Percentiles rank a stretch among this genome's conserved stretches.
Conservation (phyloP, 2,329 filamentous ascomycete species). For the Cercospora berteroae region DNA sequence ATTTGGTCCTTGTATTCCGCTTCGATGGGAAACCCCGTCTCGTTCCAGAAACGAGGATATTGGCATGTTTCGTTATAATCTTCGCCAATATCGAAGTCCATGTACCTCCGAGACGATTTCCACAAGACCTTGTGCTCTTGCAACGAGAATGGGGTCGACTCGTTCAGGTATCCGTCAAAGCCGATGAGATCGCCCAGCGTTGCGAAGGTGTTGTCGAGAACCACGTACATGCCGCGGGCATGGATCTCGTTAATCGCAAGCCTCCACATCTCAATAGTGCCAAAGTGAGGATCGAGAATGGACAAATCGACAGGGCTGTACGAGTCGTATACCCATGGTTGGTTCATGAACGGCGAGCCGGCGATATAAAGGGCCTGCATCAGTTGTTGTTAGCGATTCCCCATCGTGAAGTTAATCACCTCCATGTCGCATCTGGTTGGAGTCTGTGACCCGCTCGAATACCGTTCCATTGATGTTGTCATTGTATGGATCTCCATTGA, state of each 20-base stretch:
- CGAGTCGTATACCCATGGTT: slow-evolving; percentile 60
- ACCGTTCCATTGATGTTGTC: slow-evolving; percentile 60
- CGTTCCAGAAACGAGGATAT: slow-evolving; percentile 61
- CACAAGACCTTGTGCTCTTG: slow-evolving; percentile 57
- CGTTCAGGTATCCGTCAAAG: slow-evolving; percentile 59
- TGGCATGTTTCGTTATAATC: slow-evolving; percentile 48
- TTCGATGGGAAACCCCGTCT: slow-evolving; percentile 53
- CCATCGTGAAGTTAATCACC: slow-evolving; percentile 41
- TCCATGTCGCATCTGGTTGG: slow-evolving; percentile 60
- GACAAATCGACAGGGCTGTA: slow-evolving; percentile 58
- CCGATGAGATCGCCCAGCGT: slow-evolving; percentile 63
- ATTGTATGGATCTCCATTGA: slow-evolving; percentile 63
- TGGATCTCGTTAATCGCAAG: slow-evolving; percentile 59
- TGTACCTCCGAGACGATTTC: slow-evolving; percentile 56
- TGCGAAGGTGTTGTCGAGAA: slow-evolving; percentile 63
- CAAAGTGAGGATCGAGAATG: slow-evolving; percentile 61
- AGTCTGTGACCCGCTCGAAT: slow-evolving; percentile 60
- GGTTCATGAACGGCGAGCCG: slow-evolving; percentile 61
- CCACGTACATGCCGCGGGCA: slow-evolving; percentile 59
- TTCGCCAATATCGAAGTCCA: slow-evolving; percentile 57
- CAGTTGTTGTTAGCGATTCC: background rate
- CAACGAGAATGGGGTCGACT: slow-evolving; percentile 53
- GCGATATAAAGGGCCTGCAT: slow-evolving; percentile 59
- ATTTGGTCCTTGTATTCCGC: slow-evolving; percentile 46
- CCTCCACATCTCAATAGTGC: slow-evolving; percentile 58